These are phyloP conservation scores for Dillenia suffruticosa DNA, from an alignment of 164 flowering plant species.

Conservation along the genomic window DNA sequence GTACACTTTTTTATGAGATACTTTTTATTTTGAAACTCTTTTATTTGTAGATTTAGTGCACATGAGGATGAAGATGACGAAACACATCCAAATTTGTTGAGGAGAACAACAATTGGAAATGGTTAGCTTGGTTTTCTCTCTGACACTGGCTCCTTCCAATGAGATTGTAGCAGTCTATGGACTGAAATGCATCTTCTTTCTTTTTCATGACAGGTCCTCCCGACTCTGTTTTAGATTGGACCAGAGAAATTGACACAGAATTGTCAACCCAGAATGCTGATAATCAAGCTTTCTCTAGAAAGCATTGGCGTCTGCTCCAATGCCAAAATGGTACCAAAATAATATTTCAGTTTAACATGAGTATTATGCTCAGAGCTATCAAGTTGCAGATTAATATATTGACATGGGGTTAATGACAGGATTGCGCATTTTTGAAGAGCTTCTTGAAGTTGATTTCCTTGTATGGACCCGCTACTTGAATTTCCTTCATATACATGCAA, in stretches of 20 bases:
- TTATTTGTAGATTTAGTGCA: conserved; percentile 65
- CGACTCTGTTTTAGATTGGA: conserved; percentile 92
- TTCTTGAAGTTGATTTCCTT: conserved; percentile 93
- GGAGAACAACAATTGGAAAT: conserved; percentile 97
- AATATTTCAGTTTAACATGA: too few relatives aligned
- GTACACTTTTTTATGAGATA: too few relatives aligned
- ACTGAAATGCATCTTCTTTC: conserved; percentile 2
- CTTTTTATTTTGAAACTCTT: too few relatives aligned
- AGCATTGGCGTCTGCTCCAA: conserved; percentile 96
- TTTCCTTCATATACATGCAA: neutral
- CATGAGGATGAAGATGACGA: conserved; percentile 94
- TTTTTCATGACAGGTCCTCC: conserved; percentile 67
- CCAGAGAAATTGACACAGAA: conserved; percentile 67
- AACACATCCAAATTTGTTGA: conserved; percentile 39
- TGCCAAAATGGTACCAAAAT: conserved; percentile 77
- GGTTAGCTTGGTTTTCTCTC: conserved; percentile 38
- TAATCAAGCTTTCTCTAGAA: conserved; percentile 82
- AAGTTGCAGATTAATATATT: conserved; percentile 1
- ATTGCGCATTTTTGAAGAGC: conserved; percentile 98
- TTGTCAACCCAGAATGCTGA: conserved; percentile 59
- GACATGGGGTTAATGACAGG: conserved; percentile 44
- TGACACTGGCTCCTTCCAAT: neutral
- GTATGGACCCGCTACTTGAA: conserved; percentile 35
- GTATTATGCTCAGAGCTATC: too few relatives aligned
- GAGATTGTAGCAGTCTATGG: neutral